phyloP scores from a whole-genome alignment of 176 grass and related monocot genomes.

The Pontederia crassipes region DNA sequence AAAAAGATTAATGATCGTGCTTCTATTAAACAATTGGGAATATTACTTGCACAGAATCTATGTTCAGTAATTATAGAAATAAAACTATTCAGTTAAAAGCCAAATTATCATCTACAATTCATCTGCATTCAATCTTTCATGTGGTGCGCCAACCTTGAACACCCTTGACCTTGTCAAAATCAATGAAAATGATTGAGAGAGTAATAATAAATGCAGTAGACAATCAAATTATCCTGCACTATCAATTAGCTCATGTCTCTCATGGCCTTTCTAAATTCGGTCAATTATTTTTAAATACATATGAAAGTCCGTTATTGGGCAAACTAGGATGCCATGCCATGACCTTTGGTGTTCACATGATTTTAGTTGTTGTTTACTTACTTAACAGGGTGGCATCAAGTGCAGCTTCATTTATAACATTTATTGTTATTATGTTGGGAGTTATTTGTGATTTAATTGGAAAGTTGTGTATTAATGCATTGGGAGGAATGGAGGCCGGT shows the following conservation, averaged over 20 bases:
- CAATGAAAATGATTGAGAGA: conserved; percentile 14
- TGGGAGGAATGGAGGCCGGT: conserved; percentile 57
- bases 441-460: conserved; percentile 61
- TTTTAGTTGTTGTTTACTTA: conserved; percentile 55
- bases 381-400: conserved; percentile 31
- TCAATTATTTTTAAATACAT: conserved; percentile 41
- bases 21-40: conserved; percentile 25
- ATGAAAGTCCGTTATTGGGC: conserved; percentile 68
- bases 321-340: conserved; percentile 65
- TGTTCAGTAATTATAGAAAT: background rate
- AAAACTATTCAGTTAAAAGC: no score
- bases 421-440: conserved; percentile 49
- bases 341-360: conserved; percentile 78
- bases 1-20: conserved; percentile 39
- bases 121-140: background rate
- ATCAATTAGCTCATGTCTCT: conserved; percentile 31
- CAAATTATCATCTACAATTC: no score
- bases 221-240: conserved; percentile 20
- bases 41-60: conserved; percentile 24
- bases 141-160: background rate
- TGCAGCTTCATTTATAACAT: conserved; percentile 67
- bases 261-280: conserved; percentile 16
- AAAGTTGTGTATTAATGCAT: conserved; percentile 54
- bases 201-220: conserved; percentile 1
- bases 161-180: background rate